phyloP scores from a whole-genome alignment of 352 stramenopile species.

The Peronospora tabacina region DNA sequence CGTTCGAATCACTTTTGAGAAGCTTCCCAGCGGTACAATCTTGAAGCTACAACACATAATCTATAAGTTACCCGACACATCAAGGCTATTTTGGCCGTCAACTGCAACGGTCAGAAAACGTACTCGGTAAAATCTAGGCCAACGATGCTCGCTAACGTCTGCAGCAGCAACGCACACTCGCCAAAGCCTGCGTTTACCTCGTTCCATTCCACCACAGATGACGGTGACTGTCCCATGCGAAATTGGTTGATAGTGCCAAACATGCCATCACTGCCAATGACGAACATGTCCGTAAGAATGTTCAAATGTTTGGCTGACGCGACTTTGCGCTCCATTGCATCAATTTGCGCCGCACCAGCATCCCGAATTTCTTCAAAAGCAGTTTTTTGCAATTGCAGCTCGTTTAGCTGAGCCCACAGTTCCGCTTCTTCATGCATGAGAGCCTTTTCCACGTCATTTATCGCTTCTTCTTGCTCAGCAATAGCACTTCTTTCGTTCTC shows the following conservation, averaged over 20 bases:
- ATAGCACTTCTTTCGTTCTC: constrained; percentile 53
- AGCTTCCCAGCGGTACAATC: constrained; percentile 80
- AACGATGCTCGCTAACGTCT: constrained; percentile 50
- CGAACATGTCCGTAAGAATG: constrained; percentile 67
- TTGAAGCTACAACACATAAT: constrained; percentile 50
- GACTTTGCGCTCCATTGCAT: constrained; percentile 46
- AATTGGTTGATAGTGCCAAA: constrained; percentile 86
- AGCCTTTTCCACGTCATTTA: constrained; percentile 42
- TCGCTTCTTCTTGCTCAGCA: constrained; percentile 34
- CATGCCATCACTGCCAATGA: constrained; percentile 57
- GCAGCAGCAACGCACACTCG: constrained; percentile 59
- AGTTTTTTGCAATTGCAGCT: constrained; percentile 38
- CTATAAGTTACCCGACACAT: constrained; percentile 1
- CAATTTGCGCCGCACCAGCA: constrained; percentile 41
- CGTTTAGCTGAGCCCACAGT: constrained; percentile 56
- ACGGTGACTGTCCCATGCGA: constrained; percentile 55
- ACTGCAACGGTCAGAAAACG: constrained; percentile 8
- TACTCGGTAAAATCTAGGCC: constrained; percentile 67
- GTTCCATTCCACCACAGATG: constrained; percentile 72
- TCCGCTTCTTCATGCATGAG: constrained; percentile 44
- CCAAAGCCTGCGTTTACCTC: constrained; percentile 83
- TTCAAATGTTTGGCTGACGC: constrained; percentile 43
- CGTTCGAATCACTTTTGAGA: constrained; percentile 79
- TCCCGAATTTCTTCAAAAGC: constrained; percentile 53
- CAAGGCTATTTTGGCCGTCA: background rate